Evolutionary conservation across 306 rosid genomes (phyloP).

Genomic region (Quercus glauca): DNA sequence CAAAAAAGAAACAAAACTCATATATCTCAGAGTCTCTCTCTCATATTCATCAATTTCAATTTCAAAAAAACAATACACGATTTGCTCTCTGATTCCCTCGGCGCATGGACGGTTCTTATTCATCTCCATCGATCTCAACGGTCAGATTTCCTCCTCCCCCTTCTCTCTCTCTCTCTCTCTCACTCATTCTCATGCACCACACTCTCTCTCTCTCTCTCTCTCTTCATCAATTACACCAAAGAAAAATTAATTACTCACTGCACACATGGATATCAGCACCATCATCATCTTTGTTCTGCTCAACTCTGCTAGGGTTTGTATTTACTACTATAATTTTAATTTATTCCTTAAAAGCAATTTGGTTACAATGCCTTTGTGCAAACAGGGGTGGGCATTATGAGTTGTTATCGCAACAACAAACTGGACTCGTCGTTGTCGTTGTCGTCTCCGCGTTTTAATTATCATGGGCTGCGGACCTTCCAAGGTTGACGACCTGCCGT

Average conservation of each 20-base stretch:
- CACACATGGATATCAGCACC: too few species aligned
- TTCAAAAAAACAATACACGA: not conserved
- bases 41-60: not conserved
- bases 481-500: constrained; percentile 77
- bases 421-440: too few species aligned
- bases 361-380: constrained; percentile 39
- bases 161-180: not conserved
- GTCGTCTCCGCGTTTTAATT: not conserved
- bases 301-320: not conserved
- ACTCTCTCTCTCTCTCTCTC: not conserved
- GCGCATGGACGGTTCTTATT: constrained; percentile 50
- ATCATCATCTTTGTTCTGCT: too few species aligned
- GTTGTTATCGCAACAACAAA: not conserved
- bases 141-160: constrained; percentile 36
- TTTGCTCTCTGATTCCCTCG: not conserved
- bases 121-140: constrained; percentile 45
- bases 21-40: not conserved
- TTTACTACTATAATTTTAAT: not conserved
- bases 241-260: not conserved
- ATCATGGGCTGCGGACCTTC: constrained; percentile 92
- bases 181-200: constrained; percentile 39
- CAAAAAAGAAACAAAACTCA: not conserved
- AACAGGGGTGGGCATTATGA: constrained; percentile 41
- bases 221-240: not conserved
- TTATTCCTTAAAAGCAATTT: too few species aligned